Evolutionary conservation across 2,329 filamentous ascomycete species (phyloP).

Genomic region (Aspergillus uvarum): DNA sequence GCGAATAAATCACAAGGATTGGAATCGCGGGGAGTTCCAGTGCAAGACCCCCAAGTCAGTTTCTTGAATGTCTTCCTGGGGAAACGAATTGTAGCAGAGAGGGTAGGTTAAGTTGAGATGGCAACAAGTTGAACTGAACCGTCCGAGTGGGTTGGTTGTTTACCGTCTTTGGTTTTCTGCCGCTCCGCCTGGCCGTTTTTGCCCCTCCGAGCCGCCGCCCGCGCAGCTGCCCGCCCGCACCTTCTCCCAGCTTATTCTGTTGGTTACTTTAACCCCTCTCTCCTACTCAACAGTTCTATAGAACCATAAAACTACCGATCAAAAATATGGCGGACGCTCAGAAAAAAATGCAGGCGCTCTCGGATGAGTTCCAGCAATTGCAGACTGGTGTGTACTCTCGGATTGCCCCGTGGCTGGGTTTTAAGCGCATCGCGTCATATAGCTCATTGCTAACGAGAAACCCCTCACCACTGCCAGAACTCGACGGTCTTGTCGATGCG

Average conservation of each 20-base stretch:
- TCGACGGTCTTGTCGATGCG: slow-evolving; percentile 72
- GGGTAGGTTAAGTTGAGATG: slow-evolving; percentile 3
- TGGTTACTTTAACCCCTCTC: slow-evolving; percentile 13
- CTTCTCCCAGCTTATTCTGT: too few species aligned
- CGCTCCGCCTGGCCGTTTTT: slow-evolving; percentile 22
- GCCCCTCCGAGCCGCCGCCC: slow-evolving; percentile 21
- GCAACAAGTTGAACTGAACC: slow-evolving; percentile 9
- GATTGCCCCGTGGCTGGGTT: too few species aligned
- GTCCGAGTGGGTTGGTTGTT: slow-evolving; percentile 22
- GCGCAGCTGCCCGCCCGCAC: slow-evolving; percentile 19
- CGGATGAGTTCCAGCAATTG: slow-evolving; percentile 82
- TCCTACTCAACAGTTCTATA: neutral
- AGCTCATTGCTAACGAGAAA: neutral
- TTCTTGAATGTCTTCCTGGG: too few species aligned
- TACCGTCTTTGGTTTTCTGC: slow-evolving; percentile 19
- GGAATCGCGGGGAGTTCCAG: too few species aligned
- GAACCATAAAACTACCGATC: neutral
- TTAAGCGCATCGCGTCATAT: neutral
- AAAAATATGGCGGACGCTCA: slow-evolving; percentile 68
- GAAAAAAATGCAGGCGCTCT: slow-evolving; percentile 75
- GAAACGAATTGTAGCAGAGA: neutral
- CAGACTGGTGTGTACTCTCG: slow-evolving; percentile 65
- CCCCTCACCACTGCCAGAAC: slow-evolving; percentile 56
- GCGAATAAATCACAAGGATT: too few species aligned
- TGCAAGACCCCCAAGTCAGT: too few species aligned